These are phyloP conservation scores for Debaryomycetaceae sp. DNA, from an alignment of 1,139 yeast species.

Conservation along the genomic window DNA sequence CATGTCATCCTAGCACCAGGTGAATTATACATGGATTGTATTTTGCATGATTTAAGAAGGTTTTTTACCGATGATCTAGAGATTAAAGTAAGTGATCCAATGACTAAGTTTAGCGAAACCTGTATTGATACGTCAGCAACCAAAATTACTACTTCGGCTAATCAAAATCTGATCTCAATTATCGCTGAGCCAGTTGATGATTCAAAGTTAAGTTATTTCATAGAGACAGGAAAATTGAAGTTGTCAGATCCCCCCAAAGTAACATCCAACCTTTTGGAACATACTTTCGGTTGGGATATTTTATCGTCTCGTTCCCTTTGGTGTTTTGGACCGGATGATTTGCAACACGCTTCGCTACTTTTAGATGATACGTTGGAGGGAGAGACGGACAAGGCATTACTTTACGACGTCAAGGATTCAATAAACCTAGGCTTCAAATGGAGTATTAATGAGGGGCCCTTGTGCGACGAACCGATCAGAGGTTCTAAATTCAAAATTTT, in stretches of 20 bases:
- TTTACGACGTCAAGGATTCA: constrained; percentile 48
- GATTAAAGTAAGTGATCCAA: constrained; percentile 82
- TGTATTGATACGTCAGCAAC: constrained; percentile 65
- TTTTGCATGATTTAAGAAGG: constrained; percentile 70
- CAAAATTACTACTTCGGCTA: constrained; percentile 54
- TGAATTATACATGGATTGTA: constrained; percentile 82
- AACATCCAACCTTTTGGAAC: constrained; percentile 54
- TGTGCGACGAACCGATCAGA: constrained; percentile 79
- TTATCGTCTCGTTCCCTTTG: constrained; percentile 80
- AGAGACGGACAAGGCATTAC: constrained; percentile 58
- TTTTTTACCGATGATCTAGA: constrained; percentile 59
- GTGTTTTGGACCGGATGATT: constrained; percentile 68
- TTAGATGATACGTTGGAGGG: constrained; percentile 72
- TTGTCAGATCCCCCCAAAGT: constrained; percentile 33
- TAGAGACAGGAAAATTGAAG: constrained; percentile 49
- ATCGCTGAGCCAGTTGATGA: constrained; percentile 74
- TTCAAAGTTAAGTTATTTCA: constrained; percentile 47
- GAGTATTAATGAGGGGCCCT: constrained; percentile 84
- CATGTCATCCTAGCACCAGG: constrained; percentile 80
- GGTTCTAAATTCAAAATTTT: constrained; percentile 70
- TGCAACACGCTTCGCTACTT: constrained; percentile 54
- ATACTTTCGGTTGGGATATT: constrained; percentile 74
- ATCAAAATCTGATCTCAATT: constrained; percentile 59
- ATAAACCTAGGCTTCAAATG: constrained; percentile 78
- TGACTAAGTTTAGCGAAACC: constrained; percentile 78